These are phyloP conservation scores for Calamus simplicifolius DNA, from an alignment of 176 grass and related monocot species.

Conservation along the genomic window DNA sequence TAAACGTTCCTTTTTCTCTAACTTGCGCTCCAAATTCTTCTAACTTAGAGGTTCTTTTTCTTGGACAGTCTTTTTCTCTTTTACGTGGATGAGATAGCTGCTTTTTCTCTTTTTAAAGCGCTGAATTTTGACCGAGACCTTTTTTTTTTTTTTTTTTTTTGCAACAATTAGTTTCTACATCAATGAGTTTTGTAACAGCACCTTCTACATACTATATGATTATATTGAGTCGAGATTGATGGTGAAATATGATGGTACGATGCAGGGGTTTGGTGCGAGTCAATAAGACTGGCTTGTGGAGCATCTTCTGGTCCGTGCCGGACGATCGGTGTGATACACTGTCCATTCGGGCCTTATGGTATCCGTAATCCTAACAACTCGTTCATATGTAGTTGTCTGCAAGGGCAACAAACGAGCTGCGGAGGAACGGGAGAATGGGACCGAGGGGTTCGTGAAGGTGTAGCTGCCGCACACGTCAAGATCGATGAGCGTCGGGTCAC, in stretches of 20 bases:
- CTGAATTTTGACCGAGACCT: too few relatives aligned
- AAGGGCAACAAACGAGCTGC: not conserved
- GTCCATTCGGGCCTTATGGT: not conserved
- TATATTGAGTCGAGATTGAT: not conserved
- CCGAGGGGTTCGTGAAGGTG: not conserved
- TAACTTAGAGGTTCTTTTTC: too few relatives aligned
- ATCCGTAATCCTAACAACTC: not conserved
- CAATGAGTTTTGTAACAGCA: too few relatives aligned
- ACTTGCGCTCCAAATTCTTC: too few relatives aligned
- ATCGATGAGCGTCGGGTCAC: not conserved
- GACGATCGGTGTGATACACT: not conserved
- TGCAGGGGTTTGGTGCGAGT: conserved; percentile 3
- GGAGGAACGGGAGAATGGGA: not conserved
- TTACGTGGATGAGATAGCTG: too few relatives aligned
- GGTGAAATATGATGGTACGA: not conserved
- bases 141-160: too few relatives aligned
- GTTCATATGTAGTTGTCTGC: not conserved
- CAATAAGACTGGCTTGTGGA: not conserved
- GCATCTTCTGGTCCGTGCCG: conserved; percentile 3
- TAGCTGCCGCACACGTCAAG: not conserved
- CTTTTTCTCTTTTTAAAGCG: too few relatives aligned
- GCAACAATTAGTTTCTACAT: too few relatives aligned
- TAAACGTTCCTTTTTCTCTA: too few relatives aligned
- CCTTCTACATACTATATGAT: not conserved
- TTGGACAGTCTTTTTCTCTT: too few relatives aligned